Base-by-base conservation (phyloP, 306 rosid genomes). In the Abrus pulchellus region DNA sequence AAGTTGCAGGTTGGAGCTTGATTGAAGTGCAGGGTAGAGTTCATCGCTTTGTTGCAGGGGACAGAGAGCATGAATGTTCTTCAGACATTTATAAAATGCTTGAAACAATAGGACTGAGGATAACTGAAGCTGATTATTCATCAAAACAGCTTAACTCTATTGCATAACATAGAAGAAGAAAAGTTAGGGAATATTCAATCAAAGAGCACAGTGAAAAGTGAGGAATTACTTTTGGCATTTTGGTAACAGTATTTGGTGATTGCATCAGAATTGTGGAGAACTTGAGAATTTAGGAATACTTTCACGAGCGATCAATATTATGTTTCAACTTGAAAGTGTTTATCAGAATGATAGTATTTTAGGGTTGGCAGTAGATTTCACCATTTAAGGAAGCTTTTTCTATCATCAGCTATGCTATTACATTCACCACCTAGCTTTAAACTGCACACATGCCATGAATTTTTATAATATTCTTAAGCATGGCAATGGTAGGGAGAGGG, bases 1-100 rank as follows among this genome's bases (percentile, higher is more conserved):
- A 91, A 90, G 83, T 86, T 80, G 89, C 92, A 1, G 94, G 94
- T 65, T 90, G 98, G 97, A 93, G 93, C 83, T 83, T 93, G 88
- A 85, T 93, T 82, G 98, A 93, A 86, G 86, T 77, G 40, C 85
- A 87, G 61, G 93, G 90, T 32, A 87, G 67, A 84, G 87, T 93
- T 83, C 98, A 91, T 87, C 88, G 83, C 56, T 93, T 91, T 87
- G 83, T 88, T 30, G 93, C 92, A 3, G 97, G 92, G 61, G 97
- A 89, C 77, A 91, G 80, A 84, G 92, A 84, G 53, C 94, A 93
- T 63, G 92, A 83, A 50, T 69, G 32, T 74, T 80, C 82, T 68
- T 67, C 52, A 0, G 90, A 90, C 69, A 88, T 93, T 57, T 75
- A 87, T 79, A 84, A 78, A 72, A 87, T 93, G 92, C 85, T 91